Percentiles rank a stretch among this genome's conserved stretches.
Evolutionary conservation across 169 alveolate genomes (phyloP).

Genomic region (Cryptosporidium baileyi): DNA sequence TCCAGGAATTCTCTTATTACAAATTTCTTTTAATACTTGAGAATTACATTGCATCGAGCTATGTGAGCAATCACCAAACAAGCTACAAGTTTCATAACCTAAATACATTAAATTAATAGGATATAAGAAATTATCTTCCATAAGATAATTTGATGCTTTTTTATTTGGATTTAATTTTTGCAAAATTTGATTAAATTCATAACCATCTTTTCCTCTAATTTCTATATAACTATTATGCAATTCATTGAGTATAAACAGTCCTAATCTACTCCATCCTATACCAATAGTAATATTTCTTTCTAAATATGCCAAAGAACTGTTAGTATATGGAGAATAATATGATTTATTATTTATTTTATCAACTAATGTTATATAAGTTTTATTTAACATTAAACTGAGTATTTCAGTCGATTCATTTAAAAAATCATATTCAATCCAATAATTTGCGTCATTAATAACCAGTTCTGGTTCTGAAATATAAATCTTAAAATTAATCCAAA

Average conservation of each 20-base stretch:
- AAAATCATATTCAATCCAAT: slow-evolving; percentile 36
- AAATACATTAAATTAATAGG: slow-evolving; percentile 1
- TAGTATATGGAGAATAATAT: slow-evolving; percentile 13
- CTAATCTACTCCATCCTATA: slow-evolving; percentile 55
- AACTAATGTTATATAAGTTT: not conserved
- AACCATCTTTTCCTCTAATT: not conserved
- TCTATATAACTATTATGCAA: slow-evolving; percentile 6
- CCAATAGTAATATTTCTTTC: not conserved
- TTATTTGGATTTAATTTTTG: not conserved
- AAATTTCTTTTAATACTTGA: slow-evolving; percentile 1
- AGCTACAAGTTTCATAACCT: slow-evolving; percentile 44
- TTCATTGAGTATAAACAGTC: slow-evolving; percentile 5
- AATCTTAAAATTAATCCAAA: slow-evolving; percentile 28
- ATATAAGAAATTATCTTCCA: not conserved
- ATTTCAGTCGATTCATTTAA: not conserved
- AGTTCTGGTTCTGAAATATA: not conserved
- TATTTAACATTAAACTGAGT: not conserved
- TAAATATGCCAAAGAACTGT: not conserved
- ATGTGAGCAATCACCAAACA: slow-evolving; percentile 18
- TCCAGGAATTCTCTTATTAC: slow-evolving; percentile 10
- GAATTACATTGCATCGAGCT: not conserved
- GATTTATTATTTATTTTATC: not conserved
- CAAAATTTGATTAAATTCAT: not conserved
- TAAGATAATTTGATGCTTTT: not conserved
- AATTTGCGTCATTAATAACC: not conserved